Evolutionary conservation across 345 rosid species (phyloP).

Genomic region (Trapa incisa): DNA sequence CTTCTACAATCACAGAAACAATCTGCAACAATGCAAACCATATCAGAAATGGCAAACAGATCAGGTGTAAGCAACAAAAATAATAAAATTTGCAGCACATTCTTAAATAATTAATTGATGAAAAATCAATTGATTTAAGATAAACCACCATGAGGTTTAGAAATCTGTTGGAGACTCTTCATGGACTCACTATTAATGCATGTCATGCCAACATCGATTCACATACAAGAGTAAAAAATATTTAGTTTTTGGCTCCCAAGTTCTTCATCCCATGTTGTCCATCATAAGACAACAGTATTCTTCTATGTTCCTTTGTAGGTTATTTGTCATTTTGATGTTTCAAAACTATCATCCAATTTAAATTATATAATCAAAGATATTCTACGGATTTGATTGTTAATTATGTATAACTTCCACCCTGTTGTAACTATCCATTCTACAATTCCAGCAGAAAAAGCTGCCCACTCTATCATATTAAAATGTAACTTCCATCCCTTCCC

Average conservation of each 20-base stretch:
- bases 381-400: too few relatives aligned
- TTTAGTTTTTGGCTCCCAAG: not conserved
- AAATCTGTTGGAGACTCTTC: not conserved
- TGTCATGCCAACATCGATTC: not conserved
- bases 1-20: conserved; percentile 55
- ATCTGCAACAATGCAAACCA: conserved; percentile 31
- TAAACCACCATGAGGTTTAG: not conserved
- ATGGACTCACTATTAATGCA: not conserved
- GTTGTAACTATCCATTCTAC: too few relatives aligned
- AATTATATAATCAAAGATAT: too few relatives aligned
- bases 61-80: not conserved
- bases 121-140: not conserved
- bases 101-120: not conserved
- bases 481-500: too few relatives aligned
- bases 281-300: not conserved
- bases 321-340: too few relatives aligned
- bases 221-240: not conserved
- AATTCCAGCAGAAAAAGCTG: too few relatives aligned
- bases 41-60: not conserved
- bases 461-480: too few relatives aligned
- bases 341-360: too few relatives aligned
- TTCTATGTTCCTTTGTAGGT: too few relatives aligned
- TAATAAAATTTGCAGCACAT: not conserved
- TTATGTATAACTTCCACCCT: too few relatives aligned
- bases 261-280: not conserved